Evolutionary conservation across 2,329 filamentous ascomycete species (phyloP), one percentile per base, ranked within the genome.

Genomic region (Phialophora tarda): DNA sequence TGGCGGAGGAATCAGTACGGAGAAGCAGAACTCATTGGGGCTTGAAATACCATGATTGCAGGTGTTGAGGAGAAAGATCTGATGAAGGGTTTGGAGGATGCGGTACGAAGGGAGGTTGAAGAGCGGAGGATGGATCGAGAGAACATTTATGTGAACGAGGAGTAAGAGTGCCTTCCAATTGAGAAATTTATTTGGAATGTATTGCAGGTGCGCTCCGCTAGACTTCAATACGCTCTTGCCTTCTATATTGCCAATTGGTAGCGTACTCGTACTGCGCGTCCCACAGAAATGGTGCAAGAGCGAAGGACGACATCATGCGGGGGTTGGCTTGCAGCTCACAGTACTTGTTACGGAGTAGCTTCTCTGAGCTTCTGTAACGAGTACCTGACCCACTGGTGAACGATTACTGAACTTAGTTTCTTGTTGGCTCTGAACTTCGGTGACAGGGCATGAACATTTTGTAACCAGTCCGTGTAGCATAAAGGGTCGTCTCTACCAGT

Each of bases 1-100:
- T 86, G 82, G 82, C 51, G 82, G 56, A 83, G 83, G 17, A 55
- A n/a, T 58, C 28, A 59, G 67, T 66, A 8, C 65, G 41, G 41
- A 55, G 54, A 23, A 55, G 32, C 21, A 10, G 23, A 23, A n/a
- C 4, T 26, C 38, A 28, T 11, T 44, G 24, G 48, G 26, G 38
- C 32, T 4, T 44, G 11, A 30, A 28, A 34, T 67, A 72, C 71
- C 71, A 73, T 73, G 64, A 66, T 69, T 71, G 70, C 70, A 21
- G 67, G 55, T 34, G 70, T 71, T 53, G 67, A 67, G 34, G 67
- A 69, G 62, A 72, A 73, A 8, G 59, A 50, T 67, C 65, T 69
- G 30, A 47, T 34, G 63, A 65, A 51, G 12, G 56, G 44, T 38
- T 44, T 53, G 14, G 54, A 53, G 30, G 59, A 41, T 57, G 58